phyloP scores from a whole-genome alignment of 73 alveolate species.

The Stentor roeselii region DNA sequence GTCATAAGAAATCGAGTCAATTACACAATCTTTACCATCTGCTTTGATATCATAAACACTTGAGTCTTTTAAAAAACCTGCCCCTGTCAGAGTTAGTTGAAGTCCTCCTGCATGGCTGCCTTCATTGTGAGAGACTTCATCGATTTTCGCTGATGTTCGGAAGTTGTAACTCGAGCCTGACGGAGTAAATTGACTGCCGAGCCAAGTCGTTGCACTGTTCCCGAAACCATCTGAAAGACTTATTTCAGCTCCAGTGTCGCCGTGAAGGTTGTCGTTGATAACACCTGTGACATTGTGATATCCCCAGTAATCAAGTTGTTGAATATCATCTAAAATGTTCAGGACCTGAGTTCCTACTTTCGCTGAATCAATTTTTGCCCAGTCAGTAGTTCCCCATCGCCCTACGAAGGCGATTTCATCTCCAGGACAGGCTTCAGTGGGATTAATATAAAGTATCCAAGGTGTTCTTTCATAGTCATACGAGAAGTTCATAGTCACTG shows the following conservation, averaged over 20 bases:
- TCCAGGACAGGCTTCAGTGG: slow-evolving; percentile 18
- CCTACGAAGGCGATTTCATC: slow-evolving; percentile 21
- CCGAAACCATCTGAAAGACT: not conserved
- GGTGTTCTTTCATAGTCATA: slow-evolving; percentile 1
- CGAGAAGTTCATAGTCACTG: not conserved
- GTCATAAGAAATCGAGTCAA: not conserved
- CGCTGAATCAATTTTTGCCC: not conserved
- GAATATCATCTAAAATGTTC: not conserved
- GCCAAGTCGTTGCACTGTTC: not conserved
- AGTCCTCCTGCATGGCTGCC: slow-evolving; percentile 26
- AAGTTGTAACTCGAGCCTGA: not conserved
- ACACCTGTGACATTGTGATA: not conserved
- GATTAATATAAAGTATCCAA: not conserved
- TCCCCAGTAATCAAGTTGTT: not conserved
- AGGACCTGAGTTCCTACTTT: not conserved
- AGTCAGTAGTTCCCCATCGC: slow-evolving; percentile 18
- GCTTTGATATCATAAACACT: not conserved
- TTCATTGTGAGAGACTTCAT: not conserved
- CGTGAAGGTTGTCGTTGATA: not conserved
- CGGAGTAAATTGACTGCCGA: not conserved
- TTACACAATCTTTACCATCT: not conserved
- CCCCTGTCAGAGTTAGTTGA: not conserved
- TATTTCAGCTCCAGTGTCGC: not conserved
- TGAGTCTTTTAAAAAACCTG: not conserved
- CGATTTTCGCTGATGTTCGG: slow-evolving; percentile 17